phyloP scores from a whole-genome alignment of 2,329 filamentous ascomycete species.

The Ophiobolus disseminans region DNA sequence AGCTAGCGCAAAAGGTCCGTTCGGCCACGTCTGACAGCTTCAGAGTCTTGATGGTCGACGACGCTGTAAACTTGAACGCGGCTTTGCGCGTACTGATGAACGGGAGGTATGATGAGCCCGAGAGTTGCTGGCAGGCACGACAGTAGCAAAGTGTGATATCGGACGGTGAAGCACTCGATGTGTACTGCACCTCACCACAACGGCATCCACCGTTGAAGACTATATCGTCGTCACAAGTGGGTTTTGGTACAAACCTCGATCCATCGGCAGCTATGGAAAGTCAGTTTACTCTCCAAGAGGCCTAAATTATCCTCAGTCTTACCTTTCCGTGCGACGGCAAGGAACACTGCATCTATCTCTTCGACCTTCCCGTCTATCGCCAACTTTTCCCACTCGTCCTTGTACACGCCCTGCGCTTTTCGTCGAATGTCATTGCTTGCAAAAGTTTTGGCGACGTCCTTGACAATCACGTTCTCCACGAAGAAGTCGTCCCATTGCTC shows the following conservation, averaged over 20 bases:
- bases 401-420: constrained; percentile 43
- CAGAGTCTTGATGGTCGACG: constrained; percentile 40
- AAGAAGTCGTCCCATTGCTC: constrained; percentile 47
- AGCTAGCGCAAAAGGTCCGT: constrained; percentile 55
- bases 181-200: constrained; percentile 54
- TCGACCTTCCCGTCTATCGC: constrained; percentile 47
- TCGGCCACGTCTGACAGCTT: constrained; percentile 52
- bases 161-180: constrained; percentile 44
- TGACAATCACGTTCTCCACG: constrained; percentile 41
- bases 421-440: constrained; percentile 38
- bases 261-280: constrained; percentile 31
- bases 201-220: constrained; percentile 53
- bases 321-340: constrained; percentile 47
- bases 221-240: constrained; percentile 16
- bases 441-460: constrained; percentile 34
- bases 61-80: constrained; percentile 44
- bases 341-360: constrained; percentile 50
- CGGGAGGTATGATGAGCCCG: constrained; percentile 55
- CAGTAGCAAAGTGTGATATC: constrained; percentile 56
- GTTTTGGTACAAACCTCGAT: constrained; percentile 24
- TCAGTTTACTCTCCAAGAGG: background rate
- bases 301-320: constrained; percentile 13
- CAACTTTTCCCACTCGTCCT: constrained; percentile 49
- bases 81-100: constrained; percentile 50
- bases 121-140: constrained; percentile 57